Evolutionary conservation across 1,139 yeast genomes (phyloP).

Genomic region (Taphrina populina): DNA sequence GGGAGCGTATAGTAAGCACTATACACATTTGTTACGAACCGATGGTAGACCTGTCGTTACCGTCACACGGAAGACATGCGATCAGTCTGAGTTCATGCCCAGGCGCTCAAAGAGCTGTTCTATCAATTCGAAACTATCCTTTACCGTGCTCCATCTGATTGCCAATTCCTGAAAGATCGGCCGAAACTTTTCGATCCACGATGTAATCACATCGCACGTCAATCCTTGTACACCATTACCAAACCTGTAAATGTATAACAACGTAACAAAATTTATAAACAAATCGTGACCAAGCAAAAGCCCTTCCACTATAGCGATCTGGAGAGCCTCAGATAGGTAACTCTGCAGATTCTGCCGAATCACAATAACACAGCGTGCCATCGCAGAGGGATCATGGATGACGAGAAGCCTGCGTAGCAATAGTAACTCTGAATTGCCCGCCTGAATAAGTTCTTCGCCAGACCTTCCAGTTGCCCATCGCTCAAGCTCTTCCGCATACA

Average conservation of each 20-base stretch:
- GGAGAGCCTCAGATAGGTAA: constrained; percentile 7
- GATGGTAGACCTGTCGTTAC: too few species aligned
- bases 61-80: too few species aligned
- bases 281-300: constrained; percentile 17
- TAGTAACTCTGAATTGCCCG: constrained; percentile 14
- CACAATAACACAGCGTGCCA: background rate
- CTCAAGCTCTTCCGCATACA: background rate
- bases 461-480: background rate
- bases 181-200: background rate
- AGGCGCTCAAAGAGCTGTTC: constrained; percentile 8
- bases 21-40: too few species aligned
- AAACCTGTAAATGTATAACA: constrained; percentile 15
- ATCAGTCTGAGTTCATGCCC: background rate
- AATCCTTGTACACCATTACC: background rate
- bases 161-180: constrained; percentile 4
- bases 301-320: constrained; percentile 28
- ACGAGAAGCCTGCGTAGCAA: constrained; percentile 11
- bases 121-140: constrained; percentile 6
- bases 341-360: constrained; percentile 3
- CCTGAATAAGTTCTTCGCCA: constrained; percentile 23
- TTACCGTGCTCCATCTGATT: constrained; percentile 17
- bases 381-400: background rate
- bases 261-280: constrained; percentile 15
- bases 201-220: background rate
- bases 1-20: too few species aligned